These are phyloP conservation scores for Scleroderma citrinum DNA, from an alignment of 768 basidiomycete species.

Conservation along the genomic window DNA sequence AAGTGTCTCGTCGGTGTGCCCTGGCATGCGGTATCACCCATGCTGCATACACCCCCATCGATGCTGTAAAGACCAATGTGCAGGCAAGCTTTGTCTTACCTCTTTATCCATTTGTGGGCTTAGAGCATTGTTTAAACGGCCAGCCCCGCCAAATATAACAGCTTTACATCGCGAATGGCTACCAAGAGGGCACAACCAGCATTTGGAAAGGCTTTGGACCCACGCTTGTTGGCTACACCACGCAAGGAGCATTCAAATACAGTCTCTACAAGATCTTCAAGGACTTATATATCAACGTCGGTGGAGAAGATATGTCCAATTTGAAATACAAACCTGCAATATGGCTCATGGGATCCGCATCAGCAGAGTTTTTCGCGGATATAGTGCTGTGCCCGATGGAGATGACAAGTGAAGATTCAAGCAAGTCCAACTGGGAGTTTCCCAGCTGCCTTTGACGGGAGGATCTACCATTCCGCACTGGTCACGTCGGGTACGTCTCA, in stretches of 20 bases:
- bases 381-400: slow-evolving; percentile 93
- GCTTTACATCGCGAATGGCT: slow-evolving; percentile 54
- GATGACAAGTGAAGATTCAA: slow-evolving; percentile 91
- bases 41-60: slow-evolving; percentile 80
- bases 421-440: slow-evolving; percentile 70
- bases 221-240: slow-evolving; percentile 87
- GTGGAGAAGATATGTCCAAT: slow-evolving; percentile 75
- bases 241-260: slow-evolving; percentile 98
- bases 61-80: slow-evolving; percentile 91
- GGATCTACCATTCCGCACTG: slow-evolving; percentile 81
- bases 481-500: slow-evolving; percentile 67
- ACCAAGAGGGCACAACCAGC: slow-evolving; percentile 79
- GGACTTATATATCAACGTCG: slow-evolving; percentile 83
- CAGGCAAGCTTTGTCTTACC: slow-evolving; percentile 47
- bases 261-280: slow-evolving; percentile 98
- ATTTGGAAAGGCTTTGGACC: slow-evolving; percentile 95
- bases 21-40: slow-evolving; percentile 90
- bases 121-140: slow-evolving; percentile 40
- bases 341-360: slow-evolving; percentile 92
- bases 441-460: slow-evolving; percentile 71
- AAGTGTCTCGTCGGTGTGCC: slow-evolving; percentile 83
- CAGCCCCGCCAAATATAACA: slow-evolving; percentile 68
- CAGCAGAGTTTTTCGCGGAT: slow-evolving; percentile 94
- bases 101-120: neutral
- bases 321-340: slow-evolving; percentile 85